Evolutionary conservation across 2,329 filamentous ascomycete species (phyloP), one percentile per base, ranked within the genome.

Genomic region (Talaromyces sp.): DNA sequence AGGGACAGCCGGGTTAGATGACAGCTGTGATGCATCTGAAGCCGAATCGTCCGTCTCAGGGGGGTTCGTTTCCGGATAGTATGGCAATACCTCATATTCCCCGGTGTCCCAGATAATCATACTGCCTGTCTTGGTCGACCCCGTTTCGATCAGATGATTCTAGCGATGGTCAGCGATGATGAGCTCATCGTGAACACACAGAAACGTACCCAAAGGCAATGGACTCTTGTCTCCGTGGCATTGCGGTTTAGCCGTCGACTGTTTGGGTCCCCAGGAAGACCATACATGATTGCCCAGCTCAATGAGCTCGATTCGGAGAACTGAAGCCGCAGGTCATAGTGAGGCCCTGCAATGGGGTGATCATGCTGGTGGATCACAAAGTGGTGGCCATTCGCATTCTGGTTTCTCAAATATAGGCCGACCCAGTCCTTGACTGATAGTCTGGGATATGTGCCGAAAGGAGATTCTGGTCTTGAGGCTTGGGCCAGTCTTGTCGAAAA

Each of bases 291-390:
- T 0, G 85, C 84, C 72, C 78, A 91, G 63, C 85, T 88, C 10
- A 85, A 82, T 30, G 86, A 87, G 68, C 87, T 90, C 0, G 83
- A 82, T 61, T 82, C 79, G 33, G 88, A 90, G 70, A 90, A 88
- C 71, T 91, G 88, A 18, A 91, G 77, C 2, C 88, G 81, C 23
- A 91, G 78, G 72, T 91, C 89, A 76, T 91, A 89, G 70, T 89
- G 86, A 1, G 82, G 81, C 28, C 88, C 87, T 9, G 88, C 87
- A 51, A 89, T 72, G 1, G 88, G 89, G 69, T 91, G 88, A 68
- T 90, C 87, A 70, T 91, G 88, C 69, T 91, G 88, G 71, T 91
- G 87, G 42, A 91, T 81, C 57, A 91, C 84, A 68, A 90, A 91
- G 70, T 88, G 85, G 27, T 73, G 72, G 8, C 83, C 83, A 51